These are phyloP conservation scores for Adansonia grandidieri DNA, from an alignment of 441 rosid genomes.

Conservation along the genomic window DNA sequence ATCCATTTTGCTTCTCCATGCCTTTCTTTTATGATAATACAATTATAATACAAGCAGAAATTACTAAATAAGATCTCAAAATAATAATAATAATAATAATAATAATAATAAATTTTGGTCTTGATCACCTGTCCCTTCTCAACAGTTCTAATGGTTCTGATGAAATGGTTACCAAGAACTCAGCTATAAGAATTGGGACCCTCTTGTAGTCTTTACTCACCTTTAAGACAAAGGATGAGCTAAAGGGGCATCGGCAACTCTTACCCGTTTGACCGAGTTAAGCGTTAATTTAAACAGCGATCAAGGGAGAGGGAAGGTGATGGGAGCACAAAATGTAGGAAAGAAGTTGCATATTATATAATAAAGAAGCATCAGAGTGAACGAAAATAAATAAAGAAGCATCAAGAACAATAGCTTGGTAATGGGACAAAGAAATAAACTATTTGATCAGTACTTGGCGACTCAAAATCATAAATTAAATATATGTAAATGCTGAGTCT, in stretches of 20 bases:
- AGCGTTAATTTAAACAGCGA: not conserved
- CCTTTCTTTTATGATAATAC: not conserved
- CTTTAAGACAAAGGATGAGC: not conserved
- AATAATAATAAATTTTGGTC: not conserved
- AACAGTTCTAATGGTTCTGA: not conserved
- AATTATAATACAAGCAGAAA: not conserved
- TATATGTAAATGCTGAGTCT: constrained; percentile 29
- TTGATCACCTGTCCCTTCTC: not conserved
- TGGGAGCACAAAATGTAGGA: constrained; percentile 13
- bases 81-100: not conserved
- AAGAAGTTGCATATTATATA: constrained; percentile 16
- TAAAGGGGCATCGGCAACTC: not conserved
- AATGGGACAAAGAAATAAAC: constrained; percentile 22
- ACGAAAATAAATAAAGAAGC: constrained; percentile 2
- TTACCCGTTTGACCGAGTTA: constrained; percentile 26
- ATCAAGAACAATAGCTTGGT: constrained; percentile 16
- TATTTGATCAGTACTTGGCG: not conserved
- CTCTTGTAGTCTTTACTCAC: not conserved
- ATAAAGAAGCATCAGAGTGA: constrained; percentile 5
- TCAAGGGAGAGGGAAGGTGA: not conserved
- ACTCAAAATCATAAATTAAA: constrained; percentile 14
- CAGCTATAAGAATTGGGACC: not conserved
- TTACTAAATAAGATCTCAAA: not conserved
- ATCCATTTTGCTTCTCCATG: not conserved
- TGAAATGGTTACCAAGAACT: not conserved